These are phyloP conservation scores for Schoenoplectus triqueter DNA, from an alignment of 202 grass and related monocot genomes.

Conservation along the genomic window DNA sequence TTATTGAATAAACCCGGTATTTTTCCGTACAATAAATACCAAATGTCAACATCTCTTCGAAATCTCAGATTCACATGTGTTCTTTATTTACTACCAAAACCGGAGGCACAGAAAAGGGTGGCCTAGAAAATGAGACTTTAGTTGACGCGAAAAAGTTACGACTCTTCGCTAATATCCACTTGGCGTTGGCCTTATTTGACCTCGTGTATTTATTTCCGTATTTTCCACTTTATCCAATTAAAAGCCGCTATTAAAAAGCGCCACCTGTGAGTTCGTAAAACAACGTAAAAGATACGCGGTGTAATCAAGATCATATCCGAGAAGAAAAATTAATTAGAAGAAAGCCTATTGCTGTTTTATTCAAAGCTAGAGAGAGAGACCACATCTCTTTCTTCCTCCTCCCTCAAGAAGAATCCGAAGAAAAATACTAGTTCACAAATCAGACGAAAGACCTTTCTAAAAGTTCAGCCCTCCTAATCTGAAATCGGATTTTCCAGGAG, in stretches of 20 bases:
- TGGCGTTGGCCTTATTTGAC: too few species aligned
- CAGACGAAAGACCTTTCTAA: not conserved
- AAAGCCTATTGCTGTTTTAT: not conserved
- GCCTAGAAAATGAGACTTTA: too few species aligned
- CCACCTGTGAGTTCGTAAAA: not conserved
- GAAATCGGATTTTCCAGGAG: not conserved
- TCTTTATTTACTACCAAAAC: conserved; percentile 5
- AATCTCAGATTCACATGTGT: not conserved
- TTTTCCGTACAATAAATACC: not conserved
- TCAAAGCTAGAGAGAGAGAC: not conserved
- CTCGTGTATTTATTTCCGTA: too few species aligned
- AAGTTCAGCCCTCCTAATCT: not conserved
- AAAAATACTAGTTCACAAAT: not conserved
- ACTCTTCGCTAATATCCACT: not conserved
- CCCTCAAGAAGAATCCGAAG: not conserved
- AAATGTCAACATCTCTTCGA: not conserved
- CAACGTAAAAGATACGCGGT: not conserved
- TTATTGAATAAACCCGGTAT: not conserved
- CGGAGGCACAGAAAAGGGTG: not conserved
- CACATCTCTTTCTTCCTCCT: conserved; percentile 18
- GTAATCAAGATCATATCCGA: not conserved
- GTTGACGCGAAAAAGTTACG: not conserved
- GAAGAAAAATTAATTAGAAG: too few species aligned
- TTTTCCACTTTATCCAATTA: not conserved
- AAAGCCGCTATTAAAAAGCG: not conserved